Conservation (phyloP, 106 monocot genomes). For the Xerophyta viscosa region DNA sequence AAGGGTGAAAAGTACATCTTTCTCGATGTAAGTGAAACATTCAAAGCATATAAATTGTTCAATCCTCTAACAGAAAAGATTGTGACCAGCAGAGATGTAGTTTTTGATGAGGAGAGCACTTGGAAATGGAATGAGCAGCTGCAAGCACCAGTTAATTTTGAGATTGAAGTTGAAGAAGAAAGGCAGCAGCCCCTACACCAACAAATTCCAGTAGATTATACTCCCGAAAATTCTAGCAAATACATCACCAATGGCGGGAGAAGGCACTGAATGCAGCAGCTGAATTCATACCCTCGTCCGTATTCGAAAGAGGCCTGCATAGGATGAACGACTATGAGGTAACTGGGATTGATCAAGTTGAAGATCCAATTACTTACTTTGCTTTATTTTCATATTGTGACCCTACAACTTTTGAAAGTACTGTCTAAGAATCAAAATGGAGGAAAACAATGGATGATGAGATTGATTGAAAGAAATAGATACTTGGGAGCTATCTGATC, state of each 20-base stretch:
- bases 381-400: slow-evolving; percentile 14
- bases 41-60: slow-evolving; percentile 10
- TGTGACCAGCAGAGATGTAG: not conserved
- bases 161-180: not conserved
- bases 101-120: slow-evolving; percentile 3
- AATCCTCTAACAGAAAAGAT: slow-evolving; percentile 5
- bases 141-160: not conserved
- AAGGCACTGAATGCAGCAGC: not conserved
- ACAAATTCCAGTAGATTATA: not conserved
- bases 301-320: slow-evolving; percentile 10
- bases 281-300: not conserved
- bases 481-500: slow-evolving; percentile 5
- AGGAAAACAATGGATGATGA: slow-evolving; percentile 3
- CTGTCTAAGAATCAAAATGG: slow-evolving; percentile 7
- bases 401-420: slow-evolving; percentile 4
- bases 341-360: not conserved
- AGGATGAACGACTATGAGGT: slow-evolving; percentile 13
- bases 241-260: not conserved
- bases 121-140: slow-evolving; percentile 3
- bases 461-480: slow-evolving; percentile 1
- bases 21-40: slow-evolving; percentile 5
- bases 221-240: slow-evolving; percentile 1
- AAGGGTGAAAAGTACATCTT: slow-evolving; percentile 5
- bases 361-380: slow-evolving; percentile 9
- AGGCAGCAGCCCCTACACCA: not conserved